These are phyloP conservation scores for Xylaria longipes DNA, from an alignment of 495 filamentous ascomycete genomes.

Conservation along the genomic window DNA sequence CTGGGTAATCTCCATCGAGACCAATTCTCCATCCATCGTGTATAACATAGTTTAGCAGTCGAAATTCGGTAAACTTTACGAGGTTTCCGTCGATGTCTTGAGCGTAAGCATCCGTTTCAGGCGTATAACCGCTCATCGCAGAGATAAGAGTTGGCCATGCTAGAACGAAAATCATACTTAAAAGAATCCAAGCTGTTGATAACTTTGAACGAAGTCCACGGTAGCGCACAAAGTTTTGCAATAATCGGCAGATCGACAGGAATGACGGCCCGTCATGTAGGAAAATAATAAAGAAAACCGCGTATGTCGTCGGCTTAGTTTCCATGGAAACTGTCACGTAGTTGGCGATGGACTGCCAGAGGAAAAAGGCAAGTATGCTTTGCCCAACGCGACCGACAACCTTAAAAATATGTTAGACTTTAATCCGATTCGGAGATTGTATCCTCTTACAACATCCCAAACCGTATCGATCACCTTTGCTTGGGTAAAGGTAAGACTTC, in stretches of 20 bases:
- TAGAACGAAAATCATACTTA: slow-evolving; percentile 33
- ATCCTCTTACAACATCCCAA: slow-evolving; percentile 34
- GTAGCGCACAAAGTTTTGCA: background rate
- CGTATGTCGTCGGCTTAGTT: slow-evolving; percentile 27
- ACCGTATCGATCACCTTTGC: slow-evolving; percentile 35
- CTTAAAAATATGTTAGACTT: background rate
- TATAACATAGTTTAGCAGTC: slow-evolving; percentile 25
- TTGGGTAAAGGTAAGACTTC: slow-evolving; percentile 27
- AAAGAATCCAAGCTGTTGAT: slow-evolving; percentile 17
- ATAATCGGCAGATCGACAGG: background rate
- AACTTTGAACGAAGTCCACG: slow-evolving; percentile 21
- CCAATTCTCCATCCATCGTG: slow-evolving; percentile 34
- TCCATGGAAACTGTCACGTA: slow-evolving; percentile 30
- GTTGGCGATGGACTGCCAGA: slow-evolving; percentile 29
- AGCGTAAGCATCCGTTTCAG: slow-evolving; percentile 28
- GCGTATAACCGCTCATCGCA: slow-evolving; percentile 44
- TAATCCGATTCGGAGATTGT: background rate
- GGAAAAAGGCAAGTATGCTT: background rate
- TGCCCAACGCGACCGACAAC: background rate
- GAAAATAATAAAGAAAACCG: slow-evolving; percentile 26
- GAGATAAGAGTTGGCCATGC: slow-evolving; percentile 40
- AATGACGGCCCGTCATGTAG: slow-evolving; percentile 7
- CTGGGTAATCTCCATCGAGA: slow-evolving; percentile 21
- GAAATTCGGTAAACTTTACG: slow-evolving; percentile 25
- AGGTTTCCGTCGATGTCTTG: slow-evolving; percentile 26